phyloP scores from a whole-genome alignment of 176 grass and related monocot species.

The Luzula sylvatica region DNA sequence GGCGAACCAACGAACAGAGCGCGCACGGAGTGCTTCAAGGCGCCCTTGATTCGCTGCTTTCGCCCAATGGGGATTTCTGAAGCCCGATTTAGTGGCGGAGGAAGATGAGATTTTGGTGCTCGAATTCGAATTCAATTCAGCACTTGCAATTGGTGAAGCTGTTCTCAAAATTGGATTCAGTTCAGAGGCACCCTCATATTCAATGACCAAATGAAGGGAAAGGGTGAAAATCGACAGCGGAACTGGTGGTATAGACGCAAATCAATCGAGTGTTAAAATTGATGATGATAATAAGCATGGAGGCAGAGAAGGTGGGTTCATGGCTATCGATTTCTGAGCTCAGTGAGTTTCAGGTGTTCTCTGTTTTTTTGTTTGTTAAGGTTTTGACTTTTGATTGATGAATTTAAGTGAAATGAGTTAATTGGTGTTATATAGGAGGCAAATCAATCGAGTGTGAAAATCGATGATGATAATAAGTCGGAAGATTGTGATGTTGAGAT shows the following conservation, averaged over 20 bases:
- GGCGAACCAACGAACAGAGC: too few relatives aligned
- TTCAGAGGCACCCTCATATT: not conserved
- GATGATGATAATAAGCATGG: too few relatives aligned
- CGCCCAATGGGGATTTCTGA: too few relatives aligned
- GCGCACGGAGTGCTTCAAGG: too few relatives aligned
- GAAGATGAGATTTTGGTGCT: too few relatives aligned
- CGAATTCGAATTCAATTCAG: too few relatives aligned
- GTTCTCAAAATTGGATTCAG: not conserved
- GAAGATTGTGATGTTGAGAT: slow-evolving; percentile 61
- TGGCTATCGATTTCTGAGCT: slow-evolving; percentile 1
- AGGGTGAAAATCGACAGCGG: not conserved
- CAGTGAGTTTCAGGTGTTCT: not conserved
- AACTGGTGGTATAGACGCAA: not conserved
- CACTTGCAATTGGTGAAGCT: too few relatives aligned
- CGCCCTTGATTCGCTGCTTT: too few relatives aligned
- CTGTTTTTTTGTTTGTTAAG: not conserved
- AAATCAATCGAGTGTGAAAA: slow-evolving; percentile 17
- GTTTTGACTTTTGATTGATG: too few relatives aligned
- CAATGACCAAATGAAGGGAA: not conserved
- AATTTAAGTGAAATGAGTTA: too few relatives aligned
- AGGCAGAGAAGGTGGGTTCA: not conserved
- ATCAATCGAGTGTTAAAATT: too few relatives aligned
- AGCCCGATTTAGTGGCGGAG: too few relatives aligned
- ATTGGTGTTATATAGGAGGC: not conserved
- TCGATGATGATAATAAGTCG: not conserved